phyloP scores from a whole-genome alignment of 257 asterid species.

The Ilex aquifolium region DNA sequence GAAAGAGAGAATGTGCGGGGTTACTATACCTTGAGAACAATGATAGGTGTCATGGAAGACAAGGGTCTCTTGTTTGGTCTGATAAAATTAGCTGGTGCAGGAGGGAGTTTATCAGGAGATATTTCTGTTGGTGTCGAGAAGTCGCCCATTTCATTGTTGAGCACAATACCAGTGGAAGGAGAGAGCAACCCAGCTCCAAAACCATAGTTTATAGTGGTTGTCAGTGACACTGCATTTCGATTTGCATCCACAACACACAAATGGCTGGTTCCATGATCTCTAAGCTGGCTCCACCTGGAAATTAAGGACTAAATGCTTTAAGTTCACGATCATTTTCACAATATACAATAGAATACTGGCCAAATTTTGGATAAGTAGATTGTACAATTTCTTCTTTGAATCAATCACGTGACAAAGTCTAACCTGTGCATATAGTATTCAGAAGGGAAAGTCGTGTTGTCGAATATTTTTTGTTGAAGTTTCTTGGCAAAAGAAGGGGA shows the following conservation, averaged over 20 bases:
- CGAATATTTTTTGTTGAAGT: constrained; percentile 48
- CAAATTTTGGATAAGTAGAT: no score
- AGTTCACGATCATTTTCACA: neutral
- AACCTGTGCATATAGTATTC: constrained; percentile 76
- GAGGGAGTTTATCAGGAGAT: constrained; percentile 63
- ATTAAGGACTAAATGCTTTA: neutral
- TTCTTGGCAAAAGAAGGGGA: constrained; percentile 63
- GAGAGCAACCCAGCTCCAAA: constrained; percentile 84
- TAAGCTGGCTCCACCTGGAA: constrained; percentile 70
- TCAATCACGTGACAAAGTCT: no score
- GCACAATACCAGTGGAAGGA: constrained; percentile 77
- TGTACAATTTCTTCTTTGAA: no score
- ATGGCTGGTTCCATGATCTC: constrained; percentile 84
- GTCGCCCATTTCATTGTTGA: constrained; percentile 93
- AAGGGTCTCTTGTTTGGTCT: constrained; percentile 79
- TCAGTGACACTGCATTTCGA: constrained; percentile 81
- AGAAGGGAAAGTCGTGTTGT: constrained; percentile 89
- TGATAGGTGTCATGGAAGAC: constrained; percentile 87
- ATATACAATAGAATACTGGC: no score
- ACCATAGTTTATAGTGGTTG: constrained; percentile 63
- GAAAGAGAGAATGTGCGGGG: neutral
- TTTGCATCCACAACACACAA: constrained; percentile 81
- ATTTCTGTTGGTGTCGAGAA: constrained; percentile 68
- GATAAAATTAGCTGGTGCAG: constrained; percentile 82
- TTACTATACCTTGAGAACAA: constrained; percentile 67